Base-by-base conservation (phyloP, 2,329 filamentous ascomycete species). In the Blastomyces emzantsi region DNA sequence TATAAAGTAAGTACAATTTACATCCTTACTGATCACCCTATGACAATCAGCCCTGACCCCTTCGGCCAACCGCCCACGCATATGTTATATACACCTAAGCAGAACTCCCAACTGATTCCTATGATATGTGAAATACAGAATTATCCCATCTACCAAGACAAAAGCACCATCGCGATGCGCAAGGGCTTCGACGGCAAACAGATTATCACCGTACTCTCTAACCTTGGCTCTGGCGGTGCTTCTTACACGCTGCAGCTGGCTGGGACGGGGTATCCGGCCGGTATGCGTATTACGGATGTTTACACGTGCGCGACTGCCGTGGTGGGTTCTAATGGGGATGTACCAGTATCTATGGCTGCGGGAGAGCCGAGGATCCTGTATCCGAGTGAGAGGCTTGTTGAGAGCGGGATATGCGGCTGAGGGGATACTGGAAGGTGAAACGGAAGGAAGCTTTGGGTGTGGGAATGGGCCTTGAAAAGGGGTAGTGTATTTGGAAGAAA, bases 181-280 rank as follows among this genome's bases (percentile, higher is more conserved):
- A 78, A 79, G 63, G 79, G 78, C 3, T 49, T 60, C n/a, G 43
- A 49, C 15, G 58, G 19, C 28, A 49, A 41, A 36, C 76, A 77
- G 59, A 65, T 74, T 5, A 70, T 75, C 11, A 76, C 76, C 8
- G 70, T 83, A 15, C 73, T 83, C 45, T 77, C 78, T 62, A 71
- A 77, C 58, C 76, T 78, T n/a, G 78, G 80, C 59, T 67, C 70
- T 61, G 70, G 75, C 13, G 74, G 76, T 56, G 63, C 66, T 22
- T 65, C 66, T 11, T 82, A 80, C 66, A 77, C 72, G n/a, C 70
- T 83, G 22, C 80, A 74, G 19, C 74, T 82, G 69, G 75, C 77
- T 62, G 62, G 39, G 22, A 82, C 82, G 25, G 67, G 62, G 57
- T 64, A 70, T 6, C 63, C 63, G 9, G 72, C 73, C 3, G 70